Conservation (phyloP, 2,329 filamentous ascomycete species). For the Helotiales sp. region DNA sequence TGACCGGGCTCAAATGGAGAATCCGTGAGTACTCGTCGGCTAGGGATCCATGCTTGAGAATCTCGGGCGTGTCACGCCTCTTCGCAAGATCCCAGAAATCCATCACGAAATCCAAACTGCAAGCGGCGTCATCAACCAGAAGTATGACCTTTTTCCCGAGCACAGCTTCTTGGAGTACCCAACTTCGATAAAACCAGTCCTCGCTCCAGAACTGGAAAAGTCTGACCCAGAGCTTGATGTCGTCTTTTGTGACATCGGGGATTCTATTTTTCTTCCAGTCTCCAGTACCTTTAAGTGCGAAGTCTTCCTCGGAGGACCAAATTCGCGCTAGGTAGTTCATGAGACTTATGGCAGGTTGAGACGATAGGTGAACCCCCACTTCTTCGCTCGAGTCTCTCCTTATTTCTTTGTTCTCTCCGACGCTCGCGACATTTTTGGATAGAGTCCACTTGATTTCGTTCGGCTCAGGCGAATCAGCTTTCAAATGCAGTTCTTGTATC, state of each 20-base stretch:
- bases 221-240: background rate
- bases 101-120: constrained; percentile 15
- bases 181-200: background rate
- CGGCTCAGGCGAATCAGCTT: background rate
- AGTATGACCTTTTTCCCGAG: constrained; percentile 7
- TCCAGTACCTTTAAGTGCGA: background rate
- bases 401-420: no score
- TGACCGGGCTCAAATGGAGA: background rate
- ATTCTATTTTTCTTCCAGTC: background rate
- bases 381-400: no score
- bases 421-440: no score
- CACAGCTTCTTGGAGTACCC: background rate
- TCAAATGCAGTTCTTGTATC: background rate
- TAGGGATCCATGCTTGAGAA: constrained; percentile 4
- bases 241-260: background rate
- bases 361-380: background rate
- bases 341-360: background rate
- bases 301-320: background rate
- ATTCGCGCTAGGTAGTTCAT: background rate
- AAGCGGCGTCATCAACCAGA: constrained; percentile 2
- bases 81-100: constrained; percentile 10
- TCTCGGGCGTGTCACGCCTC: constrained; percentile 8
- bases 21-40: background rate
- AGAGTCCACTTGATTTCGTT: no score
- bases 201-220: background rate